A percentile compares a stretch with the other conserved stretches of the same genome.
phyloP scores from a whole-genome alignment of 768 basidiomycete species.

The Xerocomus spinulosus region DNA sequence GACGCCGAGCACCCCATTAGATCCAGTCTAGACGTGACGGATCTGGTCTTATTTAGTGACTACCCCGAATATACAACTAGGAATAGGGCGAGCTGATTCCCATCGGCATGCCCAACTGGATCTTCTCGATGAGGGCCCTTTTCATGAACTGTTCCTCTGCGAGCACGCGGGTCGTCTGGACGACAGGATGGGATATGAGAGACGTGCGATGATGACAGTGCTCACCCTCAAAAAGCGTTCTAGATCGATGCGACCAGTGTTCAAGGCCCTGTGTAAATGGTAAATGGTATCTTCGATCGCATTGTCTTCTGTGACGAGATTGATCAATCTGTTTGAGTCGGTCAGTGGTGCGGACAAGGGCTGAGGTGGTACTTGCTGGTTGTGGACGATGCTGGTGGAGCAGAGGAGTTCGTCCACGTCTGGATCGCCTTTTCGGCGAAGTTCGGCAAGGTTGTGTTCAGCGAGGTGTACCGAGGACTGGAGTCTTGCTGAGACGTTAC shows the following conservation, averaged over 20 bases:
- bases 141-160: constrained; percentile 98
- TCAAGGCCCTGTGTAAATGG: constrained; percentile 90
- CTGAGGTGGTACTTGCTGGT: constrained; percentile 60
- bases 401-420: constrained; percentile 97
- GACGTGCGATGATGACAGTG: constrained; percentile 19
- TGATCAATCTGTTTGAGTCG: constrained; percentile 67
- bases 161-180: constrained; percentile 74
- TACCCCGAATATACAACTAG: constrained; percentile 33
- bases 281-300: constrained; percentile 98
- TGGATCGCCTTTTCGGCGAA: constrained; percentile 81
- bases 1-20: constrained; percentile 32
- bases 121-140: constrained; percentile 91
- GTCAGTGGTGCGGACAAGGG: constrained; percentile 13
- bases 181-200: constrained; percentile 16
- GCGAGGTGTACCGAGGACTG: constrained; percentile 58
- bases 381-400: constrained; percentile 91
- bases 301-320: constrained; percentile 98
- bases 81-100: constrained; percentile 37
- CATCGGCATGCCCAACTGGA: constrained; percentile 57
- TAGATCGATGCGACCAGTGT: constrained; percentile 86
- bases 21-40: constrained; percentile 22
- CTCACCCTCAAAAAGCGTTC: constrained; percentile 89
- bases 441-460: constrained; percentile 70
- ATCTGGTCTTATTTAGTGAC: constrained; percentile 24
- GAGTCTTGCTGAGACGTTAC: constrained; percentile 65